Percentiles rank a stretch among this genome's conserved stretches.
Conservation (phyloP, 257 asterid species). For the Solanum stenotomum region DNA sequence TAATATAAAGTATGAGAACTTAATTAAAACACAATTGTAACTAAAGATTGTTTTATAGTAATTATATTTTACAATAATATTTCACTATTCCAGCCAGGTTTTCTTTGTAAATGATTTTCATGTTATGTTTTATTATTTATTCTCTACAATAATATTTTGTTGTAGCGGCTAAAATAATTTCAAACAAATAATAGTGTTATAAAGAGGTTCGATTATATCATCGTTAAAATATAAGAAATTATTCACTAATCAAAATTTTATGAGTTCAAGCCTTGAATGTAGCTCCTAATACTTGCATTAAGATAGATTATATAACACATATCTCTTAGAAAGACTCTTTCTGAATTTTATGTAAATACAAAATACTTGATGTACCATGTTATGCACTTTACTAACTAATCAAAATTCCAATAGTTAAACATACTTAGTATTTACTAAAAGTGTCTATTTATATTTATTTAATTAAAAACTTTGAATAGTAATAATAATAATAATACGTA, state of each 20-base stretch:
- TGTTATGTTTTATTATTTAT: neutral
- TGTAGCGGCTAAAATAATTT: neutral
- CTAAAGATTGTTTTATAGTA: neutral
- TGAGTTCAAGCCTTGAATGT: neutral
- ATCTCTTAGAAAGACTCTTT: neutral
- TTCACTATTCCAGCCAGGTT: neutral
- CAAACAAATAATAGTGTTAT: neutral
- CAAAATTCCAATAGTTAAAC: neutral
- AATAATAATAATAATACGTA: neutral
- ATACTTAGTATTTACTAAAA: neutral
- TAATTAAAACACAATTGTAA: neutral
- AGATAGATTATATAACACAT: neutral
- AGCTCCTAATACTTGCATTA: accelerated
- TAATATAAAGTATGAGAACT: neutral
- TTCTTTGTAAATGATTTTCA: neutral
- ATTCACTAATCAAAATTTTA: neutral
- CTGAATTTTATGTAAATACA: no score
- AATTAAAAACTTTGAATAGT: neutral
- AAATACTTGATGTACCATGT: neutral
- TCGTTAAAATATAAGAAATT: neutral
- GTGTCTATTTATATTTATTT: neutral
- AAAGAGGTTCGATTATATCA: neutral
- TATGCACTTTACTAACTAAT: neutral
- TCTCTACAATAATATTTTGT: neutral
- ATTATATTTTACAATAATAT: neutral